A percentile compares a stretch with the other conserved stretches of the same genome.
phyloP scores from a whole-genome alignment of 371 early-diverging fungal species.

The Actinomortierella wolfii region DNA sequence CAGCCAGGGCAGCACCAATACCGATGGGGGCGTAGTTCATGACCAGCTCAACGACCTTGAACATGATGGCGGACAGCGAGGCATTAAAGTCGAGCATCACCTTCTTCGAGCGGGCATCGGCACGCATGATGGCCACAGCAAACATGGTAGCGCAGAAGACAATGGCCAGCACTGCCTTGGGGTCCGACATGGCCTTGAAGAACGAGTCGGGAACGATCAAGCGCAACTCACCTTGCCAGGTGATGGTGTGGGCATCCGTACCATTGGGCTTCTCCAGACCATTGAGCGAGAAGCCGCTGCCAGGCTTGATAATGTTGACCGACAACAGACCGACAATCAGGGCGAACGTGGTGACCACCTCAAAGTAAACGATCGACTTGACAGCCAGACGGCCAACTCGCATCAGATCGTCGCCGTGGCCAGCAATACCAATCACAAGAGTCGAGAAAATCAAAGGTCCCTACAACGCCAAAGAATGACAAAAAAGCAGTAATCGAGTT shows the following conservation, averaged over 20 bases:
- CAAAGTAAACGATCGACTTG: slow-evolving; percentile 72
- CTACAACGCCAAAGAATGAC: slow-evolving; percentile 6
- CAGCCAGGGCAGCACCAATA: slow-evolving; percentile 70
- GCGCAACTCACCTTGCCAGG: slow-evolving; percentile 53
- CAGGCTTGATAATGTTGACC: slow-evolving; percentile 73
- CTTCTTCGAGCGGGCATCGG: slow-evolving; percentile 55
- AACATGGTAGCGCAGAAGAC: slow-evolving; percentile 78
- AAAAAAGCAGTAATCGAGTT: background rate
- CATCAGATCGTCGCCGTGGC: slow-evolving; percentile 75
- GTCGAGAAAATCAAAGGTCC: slow-evolving; percentile 75
- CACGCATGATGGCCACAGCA: slow-evolving; percentile 64
- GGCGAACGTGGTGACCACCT: slow-evolving; percentile 71
- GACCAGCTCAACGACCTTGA: slow-evolving; percentile 68
- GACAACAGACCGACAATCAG: slow-evolving; percentile 71
- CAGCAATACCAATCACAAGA: slow-evolving; percentile 75
- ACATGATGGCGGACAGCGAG: slow-evolving; percentile 69
- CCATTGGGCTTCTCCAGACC: slow-evolving; percentile 42
- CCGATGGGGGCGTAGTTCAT: slow-evolving; percentile 83
- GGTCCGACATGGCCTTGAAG: slow-evolving; percentile 55
- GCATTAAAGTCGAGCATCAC: slow-evolving; percentile 64
- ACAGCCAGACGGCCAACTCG: slow-evolving; percentile 69
- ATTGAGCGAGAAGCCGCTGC: slow-evolving; percentile 48
- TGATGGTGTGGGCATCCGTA: slow-evolving; percentile 47
- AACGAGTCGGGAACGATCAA: slow-evolving; percentile 63
- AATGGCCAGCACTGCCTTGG: slow-evolving; percentile 64